Conservation (phyloP, 106 monocot species). For the Alisma plantagoaquatica region DNA sequence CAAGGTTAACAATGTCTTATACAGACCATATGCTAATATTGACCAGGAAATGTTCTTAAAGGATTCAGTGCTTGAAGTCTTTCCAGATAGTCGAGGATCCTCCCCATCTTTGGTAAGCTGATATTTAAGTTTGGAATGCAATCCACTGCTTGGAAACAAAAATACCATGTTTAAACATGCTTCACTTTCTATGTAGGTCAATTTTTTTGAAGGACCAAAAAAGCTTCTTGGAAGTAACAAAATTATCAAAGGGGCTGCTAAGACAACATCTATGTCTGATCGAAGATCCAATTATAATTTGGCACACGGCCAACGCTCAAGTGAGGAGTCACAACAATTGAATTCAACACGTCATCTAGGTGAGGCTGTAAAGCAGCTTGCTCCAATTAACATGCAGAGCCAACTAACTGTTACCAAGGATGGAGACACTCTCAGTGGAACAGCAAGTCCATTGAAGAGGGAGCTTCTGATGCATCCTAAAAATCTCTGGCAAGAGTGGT, state of each 20-base stretch:
- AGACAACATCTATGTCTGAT: conserved; percentile 11
- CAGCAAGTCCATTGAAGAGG: conserved; percentile 43
- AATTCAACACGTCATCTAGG: conserved; percentile 39
- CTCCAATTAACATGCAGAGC: conserved; percentile 40
- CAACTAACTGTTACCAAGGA: conserved; percentile 18
- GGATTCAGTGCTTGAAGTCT: conserved; percentile 67
- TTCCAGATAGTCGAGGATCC: conserved; percentile 77
- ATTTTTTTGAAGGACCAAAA: conserved; percentile 65
- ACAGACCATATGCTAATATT: conserved; percentile 75
- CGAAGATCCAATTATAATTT: conserved; percentile 17
- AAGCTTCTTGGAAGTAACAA: conserved; percentile 30
- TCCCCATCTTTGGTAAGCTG: conserved; percentile 78
- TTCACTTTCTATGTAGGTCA: conserved; percentile 25
- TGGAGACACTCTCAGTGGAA: conserved; percentile 7
- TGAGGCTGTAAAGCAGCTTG: conserved; percentile 80
- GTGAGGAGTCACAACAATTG: conserved; percentile 17
- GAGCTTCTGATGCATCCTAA: conserved; percentile 26
- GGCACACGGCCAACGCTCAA: conserved; percentile 15
- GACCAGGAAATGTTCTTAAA: conserved; percentile 92
- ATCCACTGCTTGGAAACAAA: no score
- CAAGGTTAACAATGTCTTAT: conserved; percentile 75
- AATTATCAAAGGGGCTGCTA: conserved; percentile 22
- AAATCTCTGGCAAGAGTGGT: conserved; percentile 31
- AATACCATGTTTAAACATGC: no score
- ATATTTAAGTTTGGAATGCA: no score